Evolutionary conservation across 202 grass and related monocot species (phyloP).

Genomic region (Eragrostis tef): DNA sequence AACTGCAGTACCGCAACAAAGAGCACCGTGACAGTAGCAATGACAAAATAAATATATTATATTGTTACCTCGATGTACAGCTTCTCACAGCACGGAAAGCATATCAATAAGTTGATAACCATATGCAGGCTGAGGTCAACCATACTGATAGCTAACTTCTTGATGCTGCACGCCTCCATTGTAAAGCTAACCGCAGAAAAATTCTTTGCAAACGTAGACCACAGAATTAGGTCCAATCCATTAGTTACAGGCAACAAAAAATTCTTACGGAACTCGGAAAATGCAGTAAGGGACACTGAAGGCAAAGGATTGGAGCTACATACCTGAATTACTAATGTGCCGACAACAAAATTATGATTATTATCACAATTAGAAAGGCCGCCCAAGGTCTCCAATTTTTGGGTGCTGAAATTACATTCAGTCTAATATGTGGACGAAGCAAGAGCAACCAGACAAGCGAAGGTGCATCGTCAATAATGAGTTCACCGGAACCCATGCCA

Average conservation of each 20-base stretch:
- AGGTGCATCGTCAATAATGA: slow-evolving; percentile 31
- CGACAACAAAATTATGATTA: too few species aligned
- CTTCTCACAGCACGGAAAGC: slow-evolving; percentile 48
- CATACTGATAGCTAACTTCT: background rate
- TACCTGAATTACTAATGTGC: too few species aligned
- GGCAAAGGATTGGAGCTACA: too few species aligned
- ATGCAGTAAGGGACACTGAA: too few species aligned
- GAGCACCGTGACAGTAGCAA: background rate
- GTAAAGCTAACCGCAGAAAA: background rate
- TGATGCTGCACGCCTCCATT: background rate
- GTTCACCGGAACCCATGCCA: background rate
- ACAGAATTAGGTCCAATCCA: too few species aligned
- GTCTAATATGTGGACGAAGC: background rate
- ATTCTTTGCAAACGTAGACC: too few species aligned
- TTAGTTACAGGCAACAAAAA: too few species aligned
- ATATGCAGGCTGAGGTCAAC: background rate
- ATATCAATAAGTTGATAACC: slow-evolving; percentile 41
- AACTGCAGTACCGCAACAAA: too few species aligned
- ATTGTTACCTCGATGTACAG: slow-evolving; percentile 46
- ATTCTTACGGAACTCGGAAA: too few species aligned
- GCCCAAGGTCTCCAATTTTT: background rate
- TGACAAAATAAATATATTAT: background rate
- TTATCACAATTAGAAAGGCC: too few species aligned
- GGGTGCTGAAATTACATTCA: background rate
- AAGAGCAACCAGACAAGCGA: slow-evolving; percentile 31